Base-by-base conservation (phyloP, 2,329 filamentous ascomycete genomes). In the Teratosphaeria epicoccoides region DNA sequence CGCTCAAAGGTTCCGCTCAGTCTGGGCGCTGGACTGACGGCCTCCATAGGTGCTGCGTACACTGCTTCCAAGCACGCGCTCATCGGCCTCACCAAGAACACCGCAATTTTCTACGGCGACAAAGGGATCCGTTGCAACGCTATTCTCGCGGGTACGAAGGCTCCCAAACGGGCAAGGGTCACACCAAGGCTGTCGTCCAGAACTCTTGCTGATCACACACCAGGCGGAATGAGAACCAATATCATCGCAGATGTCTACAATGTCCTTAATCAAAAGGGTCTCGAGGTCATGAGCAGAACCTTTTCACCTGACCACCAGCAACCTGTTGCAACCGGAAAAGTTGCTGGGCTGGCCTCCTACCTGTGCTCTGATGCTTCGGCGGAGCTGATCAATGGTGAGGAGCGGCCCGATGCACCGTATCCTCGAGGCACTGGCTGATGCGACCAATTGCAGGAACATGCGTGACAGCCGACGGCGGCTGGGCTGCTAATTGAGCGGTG, bases 221-320 rank as follows among this genome's bases (percentile, higher is more conserved):
- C 78, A 43, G 78, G 76, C 9, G 73, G 68, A n/a, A 80, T 81
- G 74, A 54, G 68, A 17, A 81, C 79, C 10, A 80, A 81, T 55
- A 80, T 82, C 47, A 57, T 53, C 2, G 73, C 76, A 25, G 68
- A 69, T 2, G 69, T 80, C 7, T 49, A 47, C 7, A 55, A 57
- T 23, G 59, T 57, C 17, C 54, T 62, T 47, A 66, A 67, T 51
- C 57, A 61, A 55, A 64, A 63, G 46, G 64, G 64, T 26, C 49
- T 65, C 48, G 54, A 43, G 6, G 29, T 58, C 4, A 58, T 61
- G 57, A 53, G 51, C 49, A 54, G 59, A 49, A 55, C 51, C 12
- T 64, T 57, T 43, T 56, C 54, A 9, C 51, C 62, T 22, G 59
- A 63, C 6, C 24, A 37, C 23, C 11, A 12, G 7, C 10, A 12